Evolutionary conservation across 768 basidiomycete species (phyloP).

Genomic region (Agaricus bisporus): DNA sequence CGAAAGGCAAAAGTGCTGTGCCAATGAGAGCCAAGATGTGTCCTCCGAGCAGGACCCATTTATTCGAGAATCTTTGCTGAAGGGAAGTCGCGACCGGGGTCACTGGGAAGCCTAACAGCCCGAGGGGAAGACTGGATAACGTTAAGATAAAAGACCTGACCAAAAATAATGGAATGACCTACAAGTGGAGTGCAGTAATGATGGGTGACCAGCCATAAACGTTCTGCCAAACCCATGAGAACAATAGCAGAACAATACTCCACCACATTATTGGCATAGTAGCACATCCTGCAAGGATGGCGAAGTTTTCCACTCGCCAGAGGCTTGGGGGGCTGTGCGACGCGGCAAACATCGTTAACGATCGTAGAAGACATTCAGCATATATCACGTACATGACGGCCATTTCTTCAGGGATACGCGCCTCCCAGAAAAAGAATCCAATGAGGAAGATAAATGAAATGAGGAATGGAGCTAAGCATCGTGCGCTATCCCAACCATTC

Average conservation of each 20-base stretch:
- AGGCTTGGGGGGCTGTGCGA: slow-evolving; percentile 17
- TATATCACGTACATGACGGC: slow-evolving; percentile 31
- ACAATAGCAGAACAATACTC: slow-evolving; percentile 26
- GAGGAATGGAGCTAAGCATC: slow-evolving; percentile 36
- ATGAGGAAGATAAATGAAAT: slow-evolving; percentile 30
- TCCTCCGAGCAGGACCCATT: slow-evolving; percentile 38
- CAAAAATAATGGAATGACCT: slow-evolving; percentile 4
- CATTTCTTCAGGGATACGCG: slow-evolving; percentile 24
- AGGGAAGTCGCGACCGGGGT: slow-evolving; percentile 31
- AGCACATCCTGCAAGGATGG: slow-evolving; percentile 27
- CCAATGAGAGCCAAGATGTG: slow-evolving; percentile 26
- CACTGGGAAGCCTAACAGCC: slow-evolving; percentile 24
- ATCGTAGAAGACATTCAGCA: neutral
- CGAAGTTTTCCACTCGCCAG: slow-evolving; percentile 34
- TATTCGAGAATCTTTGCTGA: slow-evolving; percentile 22
- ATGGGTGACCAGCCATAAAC: slow-evolving; percentile 28
- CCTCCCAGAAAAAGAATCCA: slow-evolving; percentile 45
- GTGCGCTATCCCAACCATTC: slow-evolving; percentile 37
- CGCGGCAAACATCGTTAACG: neutral
- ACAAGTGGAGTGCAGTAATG: slow-evolving; percentile 32
- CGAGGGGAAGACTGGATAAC: slow-evolving; percentile 29
- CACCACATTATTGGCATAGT: slow-evolving; percentile 35
- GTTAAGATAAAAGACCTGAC: neutral
- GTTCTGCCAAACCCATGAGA: slow-evolving; percentile 29
- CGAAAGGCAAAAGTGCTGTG: slow-evolving; percentile 32